These are phyloP conservation scores for Nakazawaea anatomiae DNA, from an alignment of 805 yeast species.

Conservation along the genomic window DNA sequence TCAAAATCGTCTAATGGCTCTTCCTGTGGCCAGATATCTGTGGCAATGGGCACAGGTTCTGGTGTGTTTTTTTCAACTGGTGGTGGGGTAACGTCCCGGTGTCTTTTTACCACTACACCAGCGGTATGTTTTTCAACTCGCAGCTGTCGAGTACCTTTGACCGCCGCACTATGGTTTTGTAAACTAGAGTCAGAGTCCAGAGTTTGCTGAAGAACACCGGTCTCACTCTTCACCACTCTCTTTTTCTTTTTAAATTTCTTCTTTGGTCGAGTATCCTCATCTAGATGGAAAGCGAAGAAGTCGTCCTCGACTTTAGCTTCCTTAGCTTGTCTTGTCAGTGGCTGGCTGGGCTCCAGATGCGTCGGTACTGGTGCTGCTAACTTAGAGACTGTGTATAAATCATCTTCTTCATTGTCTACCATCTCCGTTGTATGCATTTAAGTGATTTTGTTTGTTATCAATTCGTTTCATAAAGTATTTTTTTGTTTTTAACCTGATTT, in stretches of 20 bases:
- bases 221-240: background rate
- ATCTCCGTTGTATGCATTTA: too few species aligned
- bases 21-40: background rate
- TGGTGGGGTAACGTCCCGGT: conserved; percentile 8
- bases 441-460: too few species aligned
- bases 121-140: too few species aligned
- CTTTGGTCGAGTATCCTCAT: background rate
- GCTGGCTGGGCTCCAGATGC: too few species aligned
- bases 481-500: too few species aligned
- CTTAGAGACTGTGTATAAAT: background rate
- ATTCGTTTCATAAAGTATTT: too few species aligned
- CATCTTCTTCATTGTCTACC: background rate
- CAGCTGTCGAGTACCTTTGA: background rate
- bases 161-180: background rate
- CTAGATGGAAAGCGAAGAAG: conserved; percentile 11
- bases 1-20: background rate
- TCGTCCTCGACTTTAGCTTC: conserved; percentile 9
- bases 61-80: background rate
- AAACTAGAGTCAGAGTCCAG: too few species aligned
- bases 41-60: background rate
- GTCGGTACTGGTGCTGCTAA: background rate
- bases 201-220: background rate
- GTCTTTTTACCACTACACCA: background rate
- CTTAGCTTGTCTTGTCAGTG: background rate
- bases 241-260: conserved; percentile 3